phyloP scores from a whole-genome alignment of 192 early-diverging fungal species.

The Linderina pennispora region DNA sequence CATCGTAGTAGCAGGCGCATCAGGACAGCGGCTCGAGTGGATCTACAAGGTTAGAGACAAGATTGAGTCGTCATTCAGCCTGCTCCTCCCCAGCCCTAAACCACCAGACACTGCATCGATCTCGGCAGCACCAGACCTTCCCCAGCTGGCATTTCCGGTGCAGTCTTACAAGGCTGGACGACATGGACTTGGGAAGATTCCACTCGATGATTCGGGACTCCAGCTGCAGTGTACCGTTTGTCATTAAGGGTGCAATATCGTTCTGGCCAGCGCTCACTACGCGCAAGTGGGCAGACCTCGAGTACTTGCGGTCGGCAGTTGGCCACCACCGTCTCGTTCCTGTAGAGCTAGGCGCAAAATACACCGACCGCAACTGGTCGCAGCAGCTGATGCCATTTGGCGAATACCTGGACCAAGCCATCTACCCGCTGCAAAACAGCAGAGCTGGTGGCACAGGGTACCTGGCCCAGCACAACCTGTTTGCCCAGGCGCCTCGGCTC shows the following conservation, averaged over 20 bases:
- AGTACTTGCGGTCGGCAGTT: conserved; percentile 52
- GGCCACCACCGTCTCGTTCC: conserved; percentile 70
- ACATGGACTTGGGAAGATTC: conserved; percentile 12
- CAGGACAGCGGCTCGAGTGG: conserved; percentile 7
- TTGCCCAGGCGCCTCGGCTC: conserved; percentile 67
- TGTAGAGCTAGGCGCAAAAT: conserved; percentile 72
- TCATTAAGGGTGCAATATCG: conserved; percentile 19
- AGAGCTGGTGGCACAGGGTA: conserved; percentile 44
- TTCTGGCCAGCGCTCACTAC: conserved; percentile 29
- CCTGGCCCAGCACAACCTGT: conserved; percentile 83
- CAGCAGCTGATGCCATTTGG: conserved; percentile 65
- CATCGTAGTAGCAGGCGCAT: conserved; percentile 5
- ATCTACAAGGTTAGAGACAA: conserved; percentile 5
- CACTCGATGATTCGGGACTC: conserved; percentile 6
- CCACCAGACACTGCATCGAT: too few relatives aligned
- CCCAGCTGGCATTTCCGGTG: too few relatives aligned
- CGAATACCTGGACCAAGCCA: conserved; percentile 59
- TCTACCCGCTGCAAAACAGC: conserved; percentile 1
- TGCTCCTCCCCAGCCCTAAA: too few relatives aligned
- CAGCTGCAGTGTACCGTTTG: conserved; percentile 6
- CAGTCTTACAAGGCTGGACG: too few relatives aligned
- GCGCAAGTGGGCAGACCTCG: conserved; percentile 55
- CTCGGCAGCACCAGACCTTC: too few relatives aligned
- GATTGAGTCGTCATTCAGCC: too few relatives aligned
- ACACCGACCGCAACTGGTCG: conserved; percentile 72